Conservation (phyloP, 139 green algal genomes). For the Chlorella sp. region DNA sequence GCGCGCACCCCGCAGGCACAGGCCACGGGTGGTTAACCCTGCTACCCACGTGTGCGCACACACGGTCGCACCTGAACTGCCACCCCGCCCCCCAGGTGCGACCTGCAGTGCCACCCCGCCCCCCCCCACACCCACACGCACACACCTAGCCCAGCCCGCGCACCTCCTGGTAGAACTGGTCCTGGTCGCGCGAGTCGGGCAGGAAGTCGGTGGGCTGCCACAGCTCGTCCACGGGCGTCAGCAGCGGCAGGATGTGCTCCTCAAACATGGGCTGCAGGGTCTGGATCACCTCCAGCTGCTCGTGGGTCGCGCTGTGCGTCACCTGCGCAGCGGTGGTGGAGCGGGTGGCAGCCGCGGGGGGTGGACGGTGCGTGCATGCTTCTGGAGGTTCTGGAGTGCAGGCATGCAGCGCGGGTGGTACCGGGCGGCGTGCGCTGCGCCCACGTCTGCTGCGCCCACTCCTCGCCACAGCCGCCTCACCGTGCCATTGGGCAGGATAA, state of each 20-base stretch:
- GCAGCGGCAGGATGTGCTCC: conserved; percentile 41
- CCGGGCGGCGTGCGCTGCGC: no score
- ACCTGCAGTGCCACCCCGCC: no score
- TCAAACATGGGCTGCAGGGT: conserved; percentile 48
- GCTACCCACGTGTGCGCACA: no score
- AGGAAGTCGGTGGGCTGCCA: conserved; percentile 98
- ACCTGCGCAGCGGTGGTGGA: neutral
- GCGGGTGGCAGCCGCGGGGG: neutral
- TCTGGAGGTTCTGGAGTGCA: no score
- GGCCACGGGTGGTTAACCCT: no score
- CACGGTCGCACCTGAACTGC: no score
- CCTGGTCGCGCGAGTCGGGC: conserved; percentile 75
- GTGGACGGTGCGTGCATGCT: no score
- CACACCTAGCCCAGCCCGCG: neutral
- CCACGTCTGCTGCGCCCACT: no score
- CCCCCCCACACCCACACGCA: neutral
- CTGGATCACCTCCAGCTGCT: conserved; percentile 68
- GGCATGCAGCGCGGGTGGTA: neutral
- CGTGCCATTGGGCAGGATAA: conserved; percentile 28
- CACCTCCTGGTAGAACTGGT: conserved; percentile 38
- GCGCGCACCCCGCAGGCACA: no score
- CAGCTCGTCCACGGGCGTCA: conserved; percentile 67
- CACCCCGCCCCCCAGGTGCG: no score
- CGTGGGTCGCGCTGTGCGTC: conserved; percentile 43
- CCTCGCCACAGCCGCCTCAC: neutral